Conservation (phyloP, 768 basidiomycete species). For the Trametes elegans region DNA sequence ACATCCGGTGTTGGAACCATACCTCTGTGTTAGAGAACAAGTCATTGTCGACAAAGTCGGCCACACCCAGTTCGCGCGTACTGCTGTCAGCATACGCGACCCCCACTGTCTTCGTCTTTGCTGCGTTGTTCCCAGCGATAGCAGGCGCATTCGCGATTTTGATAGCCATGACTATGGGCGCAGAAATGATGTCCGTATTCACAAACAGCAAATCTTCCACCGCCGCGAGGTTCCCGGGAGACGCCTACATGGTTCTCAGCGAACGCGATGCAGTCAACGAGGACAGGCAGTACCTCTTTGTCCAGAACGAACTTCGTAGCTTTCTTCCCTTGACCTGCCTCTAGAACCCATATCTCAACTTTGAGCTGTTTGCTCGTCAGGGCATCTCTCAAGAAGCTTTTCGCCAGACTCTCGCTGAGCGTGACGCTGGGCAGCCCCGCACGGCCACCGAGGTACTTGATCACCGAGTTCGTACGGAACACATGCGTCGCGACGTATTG, state of each 20-base stretch:
- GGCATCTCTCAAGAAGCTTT: conserved; percentile 82
- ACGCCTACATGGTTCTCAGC: conserved; percentile 47
- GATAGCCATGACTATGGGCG: conserved; percentile 89
- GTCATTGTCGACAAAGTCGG: conserved; percentile 93
- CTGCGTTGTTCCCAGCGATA: conserved; percentile 40
- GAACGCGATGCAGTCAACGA: background rate
- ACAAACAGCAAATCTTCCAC: conserved; percentile 64
- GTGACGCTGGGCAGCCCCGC: conserved; percentile 70
- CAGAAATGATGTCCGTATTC: conserved; percentile 73
- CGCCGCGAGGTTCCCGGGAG: conserved; percentile 65
- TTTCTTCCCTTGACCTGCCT: conserved; percentile 73
- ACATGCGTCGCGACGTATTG: conserved; percentile 81
- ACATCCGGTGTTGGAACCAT: background rate
- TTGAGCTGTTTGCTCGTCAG: conserved; percentile 87
- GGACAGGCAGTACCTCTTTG: conserved; percentile 59
- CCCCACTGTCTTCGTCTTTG: conserved; percentile 73
- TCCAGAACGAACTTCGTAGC: conserved; percentile 71
- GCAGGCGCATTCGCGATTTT: conserved; percentile 61
- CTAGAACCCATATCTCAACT: conserved; percentile 87
- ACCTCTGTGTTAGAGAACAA: conserved; percentile 96
- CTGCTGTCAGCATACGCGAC: conserved; percentile 92
- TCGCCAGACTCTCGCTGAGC: conserved; percentile 73
- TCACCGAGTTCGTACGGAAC: conserved; percentile 85
- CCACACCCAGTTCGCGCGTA: conserved; percentile 78
- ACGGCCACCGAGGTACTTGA: conserved; percentile 85